A percentile compares a stretch with the other conserved stretches of the same genome.
These are phyloP conservation scores for Paratinospora sagittata DNA, from an alignment of 164 flowering plant species.

Conservation along the genomic window DNA sequence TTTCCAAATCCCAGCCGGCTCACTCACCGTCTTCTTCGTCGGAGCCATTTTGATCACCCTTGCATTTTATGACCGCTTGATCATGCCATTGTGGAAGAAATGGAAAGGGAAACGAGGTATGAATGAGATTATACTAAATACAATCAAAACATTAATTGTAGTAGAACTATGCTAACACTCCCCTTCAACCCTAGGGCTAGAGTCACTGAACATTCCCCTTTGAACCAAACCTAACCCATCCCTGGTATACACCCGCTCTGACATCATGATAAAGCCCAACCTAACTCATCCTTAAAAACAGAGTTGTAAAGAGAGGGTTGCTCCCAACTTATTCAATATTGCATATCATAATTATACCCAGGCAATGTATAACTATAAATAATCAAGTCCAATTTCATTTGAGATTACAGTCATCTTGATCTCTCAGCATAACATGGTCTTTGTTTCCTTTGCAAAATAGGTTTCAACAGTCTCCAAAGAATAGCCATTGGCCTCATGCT, in stretches of 20 bases:
- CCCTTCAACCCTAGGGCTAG: too few species aligned
- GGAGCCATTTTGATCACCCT: constrained; percentile 63
- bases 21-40: constrained; percentile 84
- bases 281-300: too few species aligned
- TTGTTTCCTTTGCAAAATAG: constrained; percentile 23
- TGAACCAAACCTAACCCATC: too few species aligned
- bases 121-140: background rate
- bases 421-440: background rate
- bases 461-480: constrained; percentile 71
- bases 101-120: constrained; percentile 79
- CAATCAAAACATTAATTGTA: background rate
- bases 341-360: too few species aligned
- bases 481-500: constrained; percentile 67
- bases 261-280: too few species aligned
- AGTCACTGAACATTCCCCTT: too few species aligned
- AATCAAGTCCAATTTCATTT: too few species aligned
- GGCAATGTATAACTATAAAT: too few species aligned
- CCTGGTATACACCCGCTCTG: too few species aligned
- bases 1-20: constrained; percentile 87
- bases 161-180: too few species aligned
- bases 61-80: constrained; percentile 59
- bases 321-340: too few species aligned
- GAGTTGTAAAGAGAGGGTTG: too few species aligned
- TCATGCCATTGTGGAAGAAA: constrained; percentile 74
- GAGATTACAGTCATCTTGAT: background rate